These are phyloP conservation scores for Fraxinus pennsylvanica DNA, from an alignment of 257 asterid species.

Conservation along the genomic window DNA sequence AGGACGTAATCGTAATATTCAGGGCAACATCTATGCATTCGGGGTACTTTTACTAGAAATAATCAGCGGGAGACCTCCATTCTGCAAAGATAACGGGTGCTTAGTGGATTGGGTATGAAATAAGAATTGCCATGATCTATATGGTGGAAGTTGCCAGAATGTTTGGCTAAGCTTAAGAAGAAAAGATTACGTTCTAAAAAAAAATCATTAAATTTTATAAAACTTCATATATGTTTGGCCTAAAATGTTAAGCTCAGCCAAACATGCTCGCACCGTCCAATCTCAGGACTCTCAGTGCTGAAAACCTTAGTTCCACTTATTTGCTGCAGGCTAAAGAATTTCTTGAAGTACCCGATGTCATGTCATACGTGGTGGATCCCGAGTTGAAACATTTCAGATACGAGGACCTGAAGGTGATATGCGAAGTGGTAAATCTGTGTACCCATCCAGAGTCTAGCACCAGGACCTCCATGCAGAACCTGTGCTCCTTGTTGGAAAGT, in stretches of 20 bases:
- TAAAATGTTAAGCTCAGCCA: not conserved
- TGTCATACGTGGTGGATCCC: slow-evolving; percentile 76
- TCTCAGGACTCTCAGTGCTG: not conserved
- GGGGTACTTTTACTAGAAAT: slow-evolving; percentile 79
- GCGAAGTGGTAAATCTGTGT: slow-evolving; percentile 71
- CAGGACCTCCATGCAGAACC: slow-evolving; percentile 53
- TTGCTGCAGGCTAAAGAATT: slow-evolving; percentile 74
- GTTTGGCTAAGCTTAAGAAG: not conserved
- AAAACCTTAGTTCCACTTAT: not conserved
- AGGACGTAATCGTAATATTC: slow-evolving; percentile 50
- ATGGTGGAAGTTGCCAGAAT: not conserved
- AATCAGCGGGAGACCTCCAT: slow-evolving; percentile 73
- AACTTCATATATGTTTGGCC: not conserved
- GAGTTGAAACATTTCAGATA: slow-evolving; percentile 70
- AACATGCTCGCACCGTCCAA: not conserved
- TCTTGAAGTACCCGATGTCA: slow-evolving; percentile 65
- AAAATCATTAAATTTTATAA: too few relatives aligned
- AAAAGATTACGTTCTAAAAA: too few relatives aligned
- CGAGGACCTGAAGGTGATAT: slow-evolving; percentile 75
- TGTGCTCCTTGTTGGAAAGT: slow-evolving; percentile 68
- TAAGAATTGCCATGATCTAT: not conserved
- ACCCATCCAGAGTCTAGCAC: slow-evolving; percentile 44
- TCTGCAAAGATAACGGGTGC: slow-evolving; percentile 64
- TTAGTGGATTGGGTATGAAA: slow-evolving; percentile 75
- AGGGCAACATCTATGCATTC: slow-evolving; percentile 59